Evolutionary conservation across 306 rosid species (phyloP).

Genomic region (Gillenia trifoliata): DNA sequence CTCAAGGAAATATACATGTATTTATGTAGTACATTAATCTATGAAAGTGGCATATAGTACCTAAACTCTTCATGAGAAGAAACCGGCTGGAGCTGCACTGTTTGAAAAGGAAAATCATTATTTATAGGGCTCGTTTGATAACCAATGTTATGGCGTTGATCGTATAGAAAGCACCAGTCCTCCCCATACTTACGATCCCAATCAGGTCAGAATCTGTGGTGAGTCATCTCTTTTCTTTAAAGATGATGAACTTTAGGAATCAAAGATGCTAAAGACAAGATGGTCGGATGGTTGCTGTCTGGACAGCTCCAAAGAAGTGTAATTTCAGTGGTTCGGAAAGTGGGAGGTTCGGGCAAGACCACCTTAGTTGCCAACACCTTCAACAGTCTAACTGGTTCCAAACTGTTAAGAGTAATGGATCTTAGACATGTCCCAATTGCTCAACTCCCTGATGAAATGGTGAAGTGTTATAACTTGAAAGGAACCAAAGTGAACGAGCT

Average conservation of each 20-base stretch:
- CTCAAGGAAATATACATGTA: no score
- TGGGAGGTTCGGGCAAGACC: no score
- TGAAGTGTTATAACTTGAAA: conserved; percentile 11
- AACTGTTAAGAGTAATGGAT: conserved; percentile 9
- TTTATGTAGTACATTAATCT: no score
- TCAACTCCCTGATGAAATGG: conserved; percentile 6
- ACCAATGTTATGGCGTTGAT: not conserved
- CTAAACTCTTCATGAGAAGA: no score
- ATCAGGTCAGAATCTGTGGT: not conserved
- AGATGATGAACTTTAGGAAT: conserved; percentile 22
- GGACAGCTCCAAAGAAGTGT: not conserved
- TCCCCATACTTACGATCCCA: not conserved
- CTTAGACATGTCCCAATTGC: conserved; percentile 1
- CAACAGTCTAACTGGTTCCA: not conserved
- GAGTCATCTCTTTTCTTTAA: conserved; percentile 7
- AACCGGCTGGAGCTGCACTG: no score
- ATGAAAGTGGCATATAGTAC: no score
- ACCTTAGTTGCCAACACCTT: conserved; percentile 9
- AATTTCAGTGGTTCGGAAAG: conserved; percentile 13
- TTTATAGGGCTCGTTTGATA: no score
- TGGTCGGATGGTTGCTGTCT: conserved; percentile 6
- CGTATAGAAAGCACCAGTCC: not conserved
- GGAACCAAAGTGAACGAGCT: not conserved
- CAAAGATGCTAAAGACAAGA: not conserved
- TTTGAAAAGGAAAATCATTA: no score